Evolutionary conservation across 2,329 filamentous ascomycete genomes (phyloP).

Genomic region (Fusarium sp.): DNA sequence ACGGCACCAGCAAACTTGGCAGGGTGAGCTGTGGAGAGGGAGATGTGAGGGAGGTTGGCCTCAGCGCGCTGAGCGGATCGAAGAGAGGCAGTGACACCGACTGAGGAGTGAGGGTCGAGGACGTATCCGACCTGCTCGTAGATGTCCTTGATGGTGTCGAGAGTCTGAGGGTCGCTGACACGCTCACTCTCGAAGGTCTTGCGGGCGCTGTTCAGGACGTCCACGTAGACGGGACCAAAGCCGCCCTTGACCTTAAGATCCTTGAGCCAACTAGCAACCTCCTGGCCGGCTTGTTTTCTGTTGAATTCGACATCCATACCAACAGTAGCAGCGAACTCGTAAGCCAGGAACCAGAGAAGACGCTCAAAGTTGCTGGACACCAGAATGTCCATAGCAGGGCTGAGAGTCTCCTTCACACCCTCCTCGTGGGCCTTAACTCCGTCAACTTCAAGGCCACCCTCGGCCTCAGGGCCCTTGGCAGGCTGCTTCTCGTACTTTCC

Average conservation of each 20-base stretch:
- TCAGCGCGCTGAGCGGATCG: slow-evolving; percentile 74
- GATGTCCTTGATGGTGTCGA: slow-evolving; percentile 72
- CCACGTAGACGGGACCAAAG: slow-evolving; percentile 81
- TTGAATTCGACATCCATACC: slow-evolving; percentile 77
- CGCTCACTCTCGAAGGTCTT: slow-evolving; percentile 86
- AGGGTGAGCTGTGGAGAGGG: slow-evolving; percentile 93
- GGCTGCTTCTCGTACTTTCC: slow-evolving; percentile 91
- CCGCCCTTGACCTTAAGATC: slow-evolving; percentile 86
- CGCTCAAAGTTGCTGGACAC: slow-evolving; percentile 98
- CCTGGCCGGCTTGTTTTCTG: slow-evolving; percentile 79
- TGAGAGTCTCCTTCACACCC: slow-evolving; percentile 91
- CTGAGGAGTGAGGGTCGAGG: slow-evolving; percentile 92
- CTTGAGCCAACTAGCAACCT: slow-evolving; percentile 83
- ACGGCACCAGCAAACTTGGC: slow-evolving; percentile 95
- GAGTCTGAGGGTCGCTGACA: slow-evolving; percentile 75
- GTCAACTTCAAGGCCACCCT: slow-evolving; percentile 75
- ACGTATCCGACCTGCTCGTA: slow-evolving; percentile 79
- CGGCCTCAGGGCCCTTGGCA: slow-evolving; percentile 68
- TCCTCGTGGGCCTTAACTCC: slow-evolving; percentile 75
- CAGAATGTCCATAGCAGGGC: slow-evolving; percentile 97
- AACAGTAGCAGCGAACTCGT: slow-evolving; percentile 73
- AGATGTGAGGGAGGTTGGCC: slow-evolving; percentile 77
- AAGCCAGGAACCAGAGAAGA: slow-evolving; percentile 92
- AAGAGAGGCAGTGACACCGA: slow-evolving; percentile 83
- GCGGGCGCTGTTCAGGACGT: slow-evolving; percentile 79